A percentile compares a stretch with the other conserved stretches of the same genome.
These are phyloP conservation scores for Phytophthora pini DNA, from an alignment of 352 stramenopile species.

Conservation along the genomic window DNA sequence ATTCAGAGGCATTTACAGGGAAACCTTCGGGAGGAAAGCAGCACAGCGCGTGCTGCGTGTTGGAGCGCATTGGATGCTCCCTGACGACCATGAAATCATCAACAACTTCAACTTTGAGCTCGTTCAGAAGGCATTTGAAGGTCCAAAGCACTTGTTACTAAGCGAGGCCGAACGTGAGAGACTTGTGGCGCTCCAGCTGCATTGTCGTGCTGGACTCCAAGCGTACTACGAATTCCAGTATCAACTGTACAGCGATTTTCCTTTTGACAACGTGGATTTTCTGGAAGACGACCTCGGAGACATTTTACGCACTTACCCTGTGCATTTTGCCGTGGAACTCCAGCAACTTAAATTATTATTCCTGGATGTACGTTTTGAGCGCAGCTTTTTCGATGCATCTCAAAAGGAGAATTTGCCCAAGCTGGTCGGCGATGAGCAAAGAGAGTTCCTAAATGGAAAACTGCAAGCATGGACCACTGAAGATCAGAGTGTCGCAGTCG, in stretches of 20 bases:
- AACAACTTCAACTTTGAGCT: conserved; percentile 76
- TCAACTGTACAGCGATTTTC: conserved; percentile 58
- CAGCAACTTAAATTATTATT: conserved; percentile 63
- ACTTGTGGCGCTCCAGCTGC: conserved; percentile 47
- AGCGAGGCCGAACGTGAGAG: conserved; percentile 23
- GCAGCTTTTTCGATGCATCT: conserved; percentile 43
- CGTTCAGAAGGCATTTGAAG: conserved; percentile 41
- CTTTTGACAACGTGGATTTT: conserved; percentile 52
- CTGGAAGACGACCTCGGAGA: conserved; percentile 36
- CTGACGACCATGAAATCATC: conserved; percentile 79
- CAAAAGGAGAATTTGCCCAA: conserved; percentile 12
- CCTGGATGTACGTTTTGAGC: conserved; percentile 69
- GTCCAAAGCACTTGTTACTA: background rate
- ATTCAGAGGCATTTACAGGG: conserved; percentile 69
- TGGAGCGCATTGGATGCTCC: conserved; percentile 82
- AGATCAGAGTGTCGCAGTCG: conserved; percentile 35
- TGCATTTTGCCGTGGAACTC: conserved; percentile 54
- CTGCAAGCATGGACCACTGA: conserved; percentile 29
- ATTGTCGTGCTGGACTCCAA: conserved; percentile 66
- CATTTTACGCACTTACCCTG: conserved; percentile 44
- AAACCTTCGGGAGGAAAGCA: conserved; percentile 53
- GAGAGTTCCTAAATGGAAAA: conserved; percentile 10
- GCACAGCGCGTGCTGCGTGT: conserved; percentile 60
- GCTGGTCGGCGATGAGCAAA: conserved; percentile 48
- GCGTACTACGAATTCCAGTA: conserved; percentile 78